Evolutionary conservation across 1,139 yeast species (phyloP).

Genomic region (Saccharomyces hybrid): DNA sequence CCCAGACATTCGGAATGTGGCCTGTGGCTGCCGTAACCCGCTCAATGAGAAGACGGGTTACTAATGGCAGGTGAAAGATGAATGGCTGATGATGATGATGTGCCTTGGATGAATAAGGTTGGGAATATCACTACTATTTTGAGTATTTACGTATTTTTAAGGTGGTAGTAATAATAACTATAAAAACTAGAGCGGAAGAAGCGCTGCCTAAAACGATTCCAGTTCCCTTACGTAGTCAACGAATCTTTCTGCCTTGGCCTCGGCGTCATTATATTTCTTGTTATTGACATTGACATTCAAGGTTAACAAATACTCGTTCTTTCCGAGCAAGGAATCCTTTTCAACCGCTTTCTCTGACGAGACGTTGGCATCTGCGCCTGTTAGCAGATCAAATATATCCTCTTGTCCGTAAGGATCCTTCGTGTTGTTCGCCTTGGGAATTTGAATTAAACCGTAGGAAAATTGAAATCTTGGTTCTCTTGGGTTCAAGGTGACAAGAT

Average conservation of each 20-base stretch:
- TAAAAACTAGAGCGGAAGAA: neutral
- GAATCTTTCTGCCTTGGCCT: slow-evolving; percentile 24
- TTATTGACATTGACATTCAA: slow-evolving; percentile 36
- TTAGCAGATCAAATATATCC: neutral
- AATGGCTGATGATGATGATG: neutral
- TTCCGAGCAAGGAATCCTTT: neutral
- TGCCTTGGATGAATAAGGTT: neutral
- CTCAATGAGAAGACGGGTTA: too few relatives aligned
- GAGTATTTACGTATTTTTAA: neutral
- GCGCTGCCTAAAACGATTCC: slow-evolving; percentile 4
- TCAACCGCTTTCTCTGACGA: neutral
- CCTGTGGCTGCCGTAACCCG: neutral
- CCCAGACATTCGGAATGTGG: neutral
- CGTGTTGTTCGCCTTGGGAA: slow-evolving; percentile 11
- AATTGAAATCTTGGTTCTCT: slow-evolving; percentile 52
- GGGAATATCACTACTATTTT: neutral
- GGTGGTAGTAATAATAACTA: neutral
- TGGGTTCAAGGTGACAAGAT: slow-evolving; percentile 50
- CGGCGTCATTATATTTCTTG: slow-evolving; percentile 23
- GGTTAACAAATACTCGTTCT: slow-evolving; percentile 15
- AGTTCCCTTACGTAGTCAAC: slow-evolving; percentile 21
- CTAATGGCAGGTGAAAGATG: neutral
- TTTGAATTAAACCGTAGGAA: slow-evolving; percentile 22
- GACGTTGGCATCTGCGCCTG: neutral
- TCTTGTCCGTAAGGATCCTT: neutral